Base-by-base conservation (phyloP, 495 filamentous ascomycete genomes). In the Staphylotrichum tortipilum region DNA sequence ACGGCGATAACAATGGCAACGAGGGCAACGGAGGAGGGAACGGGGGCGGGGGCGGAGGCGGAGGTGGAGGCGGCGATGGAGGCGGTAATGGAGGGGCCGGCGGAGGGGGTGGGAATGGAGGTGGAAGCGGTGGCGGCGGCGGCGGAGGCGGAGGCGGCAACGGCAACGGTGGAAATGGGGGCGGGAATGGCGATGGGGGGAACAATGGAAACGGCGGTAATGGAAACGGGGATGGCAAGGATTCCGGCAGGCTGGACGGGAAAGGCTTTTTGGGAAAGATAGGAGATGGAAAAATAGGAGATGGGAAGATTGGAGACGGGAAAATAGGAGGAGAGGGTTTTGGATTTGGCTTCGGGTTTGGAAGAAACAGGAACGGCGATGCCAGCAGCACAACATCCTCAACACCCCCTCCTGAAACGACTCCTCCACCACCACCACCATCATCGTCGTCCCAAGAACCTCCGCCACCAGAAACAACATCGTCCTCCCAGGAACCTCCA, bases 71-170 rank as follows among this genome's bases (percentile, higher is more conserved):
- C 36, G 44, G 52, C n/a, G 53, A 56, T 38, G 44, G 54, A 4
- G 42, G 44, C 33, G 47, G 54, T n/a, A 52, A 50, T n/a, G n/a
- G n/a, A n/a, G n/a, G n/a, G n/a, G n/a, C n/a, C 33, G 39, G 53
- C 19, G 52, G 53, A 43, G 44, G 43, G 1, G 45, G 52, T 21
- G 46, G 30, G 8, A 44, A 49, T 36, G 37, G 55, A 10, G 48
- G 50, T 9, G 44, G 49, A 10, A 24, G 15, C 15, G 45, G 49
- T 8, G 41, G 57, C 21, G 52, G 36, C 1, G 12, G 1, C 23
- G 50, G 35, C 17, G 34, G 34, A 0, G 6, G 1, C 34, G 39
- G 17, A 10, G 34, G 18, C 17, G 9, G 37, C 7, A 15, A 24
- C 0, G 40, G 15, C 1, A 48, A 39, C 11, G 22, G 24, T 18